These are phyloP conservation scores for Lenwebbia sp. DNA, from an alignment of 345 rosid species.

Conservation along the genomic window DNA sequence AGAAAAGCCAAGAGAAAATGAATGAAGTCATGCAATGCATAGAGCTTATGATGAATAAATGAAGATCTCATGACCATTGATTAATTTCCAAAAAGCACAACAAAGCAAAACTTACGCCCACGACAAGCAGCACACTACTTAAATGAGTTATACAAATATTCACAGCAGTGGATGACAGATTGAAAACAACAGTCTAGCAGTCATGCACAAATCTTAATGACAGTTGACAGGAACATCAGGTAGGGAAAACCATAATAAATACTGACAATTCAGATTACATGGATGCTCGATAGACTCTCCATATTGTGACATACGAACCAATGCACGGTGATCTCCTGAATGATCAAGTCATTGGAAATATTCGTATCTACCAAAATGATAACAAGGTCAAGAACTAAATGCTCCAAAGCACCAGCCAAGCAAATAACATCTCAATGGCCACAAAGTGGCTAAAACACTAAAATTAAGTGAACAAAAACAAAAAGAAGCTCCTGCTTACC, in stretches of 20 bases:
- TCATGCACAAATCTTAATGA: background rate
- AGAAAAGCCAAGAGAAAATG: background rate
- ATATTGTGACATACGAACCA: background rate
- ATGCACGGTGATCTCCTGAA: background rate
- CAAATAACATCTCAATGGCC: background rate
- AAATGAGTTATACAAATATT: background rate
- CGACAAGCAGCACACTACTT: background rate
- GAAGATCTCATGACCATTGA: background rate
- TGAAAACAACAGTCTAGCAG: background rate
- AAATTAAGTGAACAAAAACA: background rate
- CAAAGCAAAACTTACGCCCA: background rate
- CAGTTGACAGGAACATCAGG: background rate
- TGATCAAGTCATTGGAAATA: background rate
- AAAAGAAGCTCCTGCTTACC: constrained; percentile 26
- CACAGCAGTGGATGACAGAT: background rate
- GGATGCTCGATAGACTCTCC: background rate
- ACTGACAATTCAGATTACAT: background rate
- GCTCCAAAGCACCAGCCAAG: background rate
- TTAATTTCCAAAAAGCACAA: background rate
- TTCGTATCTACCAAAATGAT: background rate
- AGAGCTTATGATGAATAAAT: background rate
- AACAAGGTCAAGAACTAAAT: background rate
- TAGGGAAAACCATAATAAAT: background rate
- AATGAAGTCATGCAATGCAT: background rate
- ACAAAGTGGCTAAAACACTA: background rate